A percentile compares a stretch with the other conserved stretches of the same genome.
Conservation (phyloP, 192 early-diverging fungal genomes). For the Allomyces macrogynus region DNA sequence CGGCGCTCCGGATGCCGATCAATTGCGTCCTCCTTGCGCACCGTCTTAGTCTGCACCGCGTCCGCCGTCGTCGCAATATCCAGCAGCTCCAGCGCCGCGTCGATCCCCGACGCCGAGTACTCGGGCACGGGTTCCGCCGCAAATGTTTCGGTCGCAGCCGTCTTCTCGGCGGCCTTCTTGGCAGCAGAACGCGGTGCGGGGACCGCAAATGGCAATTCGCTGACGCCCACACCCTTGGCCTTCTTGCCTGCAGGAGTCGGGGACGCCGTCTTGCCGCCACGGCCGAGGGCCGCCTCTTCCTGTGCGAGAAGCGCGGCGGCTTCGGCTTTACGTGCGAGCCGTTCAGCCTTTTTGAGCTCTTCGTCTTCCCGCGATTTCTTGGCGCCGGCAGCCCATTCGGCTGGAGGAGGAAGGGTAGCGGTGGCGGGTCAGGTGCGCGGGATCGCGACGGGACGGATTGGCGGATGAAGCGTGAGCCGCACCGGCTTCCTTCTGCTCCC, state of each 20-base stretch:
- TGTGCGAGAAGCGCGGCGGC: constrained; percentile 27
- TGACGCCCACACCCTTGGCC: constrained; percentile 1
- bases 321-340: constrained; percentile 27
- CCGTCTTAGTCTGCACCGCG: constrained; percentile 3
- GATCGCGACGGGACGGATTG: too few species aligned
- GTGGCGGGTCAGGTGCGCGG: too few species aligned
- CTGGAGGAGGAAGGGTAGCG: too few species aligned
- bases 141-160: constrained; percentile 22
- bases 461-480: too few species aligned
- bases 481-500: neutral
- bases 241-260: neutral
- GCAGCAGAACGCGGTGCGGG: constrained; percentile 5
- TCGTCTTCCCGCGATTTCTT: constrained; percentile 16
- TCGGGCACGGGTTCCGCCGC: constrained; percentile 31
- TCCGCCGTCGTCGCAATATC: constrained; percentile 10
- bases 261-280: neutral
- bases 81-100: constrained; percentile 66
- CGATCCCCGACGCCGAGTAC: constrained; percentile 61
- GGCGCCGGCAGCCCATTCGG: neutral
- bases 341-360: constrained; percentile 27
- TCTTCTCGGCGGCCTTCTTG: constrained; percentile 36
- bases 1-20: constrained; percentile 81
- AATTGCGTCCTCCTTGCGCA: constrained; percentile 26
- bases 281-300: constrained; percentile 28
- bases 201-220: neutral